phyloP scores from a whole-genome alignment of 2,329 filamentous ascomycete genomes.

The Arthrinium puccinioides region DNA sequence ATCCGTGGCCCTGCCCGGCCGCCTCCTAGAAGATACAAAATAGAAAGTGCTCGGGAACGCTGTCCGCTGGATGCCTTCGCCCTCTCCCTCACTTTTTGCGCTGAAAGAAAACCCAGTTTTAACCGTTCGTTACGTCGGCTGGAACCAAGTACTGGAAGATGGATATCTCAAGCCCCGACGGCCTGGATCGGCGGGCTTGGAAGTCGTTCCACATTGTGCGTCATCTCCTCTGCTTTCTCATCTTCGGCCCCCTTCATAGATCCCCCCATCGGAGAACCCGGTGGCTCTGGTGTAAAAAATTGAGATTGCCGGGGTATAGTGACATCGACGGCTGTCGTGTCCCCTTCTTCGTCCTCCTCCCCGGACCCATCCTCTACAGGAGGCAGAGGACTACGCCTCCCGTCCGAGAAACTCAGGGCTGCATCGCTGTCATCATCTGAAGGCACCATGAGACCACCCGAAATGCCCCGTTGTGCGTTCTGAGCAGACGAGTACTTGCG shows the following conservation, averaged over 20 bases:
- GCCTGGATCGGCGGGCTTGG: slow-evolving; percentile 26
- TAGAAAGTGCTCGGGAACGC: too few species aligned
- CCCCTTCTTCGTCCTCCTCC: slow-evolving; percentile 20
- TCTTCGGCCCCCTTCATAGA: slow-evolving; percentile 13
- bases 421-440: slow-evolving; percentile 55
- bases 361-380: slow-evolving; percentile 36
- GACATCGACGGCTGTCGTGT: slow-evolving; percentile 11
- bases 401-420: slow-evolving; percentile 53
- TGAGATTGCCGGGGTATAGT: slow-evolving; percentile 20
- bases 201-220: slow-evolving; percentile 16
- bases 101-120: too few species aligned
- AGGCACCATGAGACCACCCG: slow-evolving; percentile 38
- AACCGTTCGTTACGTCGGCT: too few species aligned
- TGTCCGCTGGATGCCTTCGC: too few species aligned
- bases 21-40: too few species aligned
- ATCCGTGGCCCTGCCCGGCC: too few species aligned
- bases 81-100: too few species aligned
- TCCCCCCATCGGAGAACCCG: slow-evolving; percentile 20
- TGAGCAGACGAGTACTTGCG: slow-evolving; percentile 48
- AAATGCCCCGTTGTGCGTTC: too few species aligned
- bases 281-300: slow-evolving; percentile 35
- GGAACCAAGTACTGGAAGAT: too few species aligned
- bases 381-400: slow-evolving; percentile 46
- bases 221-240: slow-evolving; percentile 11
- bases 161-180: slow-evolving; percentile 23